Evolutionary conservation across 2,329 filamentous ascomycete species (phyloP).

Genomic region (Diplodia intermedia): DNA sequence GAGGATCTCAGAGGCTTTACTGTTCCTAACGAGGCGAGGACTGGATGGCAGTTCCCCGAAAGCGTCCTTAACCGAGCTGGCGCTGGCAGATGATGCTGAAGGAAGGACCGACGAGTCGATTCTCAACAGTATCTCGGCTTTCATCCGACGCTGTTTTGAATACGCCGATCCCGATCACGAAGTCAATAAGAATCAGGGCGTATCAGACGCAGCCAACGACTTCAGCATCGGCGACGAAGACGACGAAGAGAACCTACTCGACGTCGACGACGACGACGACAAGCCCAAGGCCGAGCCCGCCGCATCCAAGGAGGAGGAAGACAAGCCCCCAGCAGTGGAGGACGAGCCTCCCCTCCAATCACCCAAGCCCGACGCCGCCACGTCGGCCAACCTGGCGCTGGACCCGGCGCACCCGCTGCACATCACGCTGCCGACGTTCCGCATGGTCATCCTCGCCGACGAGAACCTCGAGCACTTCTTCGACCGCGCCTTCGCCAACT

Average conservation of each 20-base stretch:
- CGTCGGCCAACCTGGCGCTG: conserved; percentile 78
- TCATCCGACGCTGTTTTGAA: conserved; percentile 95
- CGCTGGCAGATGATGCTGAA: conserved; percentile 41
- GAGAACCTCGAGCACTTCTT: conserved; percentile 97
- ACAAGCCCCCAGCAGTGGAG: too few relatives aligned
- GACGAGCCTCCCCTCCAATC: conserved; percentile 37
- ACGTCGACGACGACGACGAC: conserved; percentile 59
- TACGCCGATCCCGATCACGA: conserved; percentile 90
- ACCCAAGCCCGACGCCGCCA: conserved; percentile 39
- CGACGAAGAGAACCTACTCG: conserved; percentile 62
- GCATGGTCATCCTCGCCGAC: conserved; percentile 97
- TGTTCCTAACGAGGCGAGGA: conserved; percentile 90
- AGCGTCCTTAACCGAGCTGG: conserved; percentile 62
- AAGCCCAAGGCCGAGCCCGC: conserved; percentile 36
- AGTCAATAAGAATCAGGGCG: conserved; percentile 56
- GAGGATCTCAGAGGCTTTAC: conserved; percentile 88
- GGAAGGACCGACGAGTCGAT: conserved; percentile 75
- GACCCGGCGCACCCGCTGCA: conserved; percentile 93
- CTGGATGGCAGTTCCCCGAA: conserved; percentile 77
- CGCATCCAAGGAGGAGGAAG: conserved; percentile 36
- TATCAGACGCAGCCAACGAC: conserved; percentile 57
- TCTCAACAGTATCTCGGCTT: conserved; percentile 89
- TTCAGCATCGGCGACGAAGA: conserved; percentile 80
- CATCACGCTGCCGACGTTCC: conserved; percentile 96
- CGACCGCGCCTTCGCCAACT: conserved; percentile 91